Evolutionary conservation across 306 rosid genomes (phyloP).

Genomic region (Glycine soja): DNA sequence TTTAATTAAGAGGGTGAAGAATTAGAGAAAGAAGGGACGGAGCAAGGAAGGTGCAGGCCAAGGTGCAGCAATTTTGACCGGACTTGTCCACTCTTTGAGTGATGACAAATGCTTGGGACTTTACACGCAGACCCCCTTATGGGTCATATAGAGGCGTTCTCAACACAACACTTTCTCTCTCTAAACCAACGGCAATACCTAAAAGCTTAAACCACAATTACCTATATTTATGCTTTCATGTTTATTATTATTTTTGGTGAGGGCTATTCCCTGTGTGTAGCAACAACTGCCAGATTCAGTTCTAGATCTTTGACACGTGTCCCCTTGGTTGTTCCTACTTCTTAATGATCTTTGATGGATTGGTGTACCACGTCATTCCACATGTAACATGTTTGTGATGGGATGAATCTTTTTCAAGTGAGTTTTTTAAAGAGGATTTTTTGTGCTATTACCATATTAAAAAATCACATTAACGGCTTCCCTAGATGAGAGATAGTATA

Average conservation of each 20-base stretch:
- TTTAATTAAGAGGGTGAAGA: constrained; percentile 26
- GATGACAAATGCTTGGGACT: constrained; percentile 51
- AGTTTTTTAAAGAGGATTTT: neutral
- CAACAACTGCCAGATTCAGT: neutral
- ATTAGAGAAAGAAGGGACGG: constrained; percentile 7
- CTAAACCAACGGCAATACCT: constrained; percentile 70
- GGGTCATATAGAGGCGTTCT: neutral
- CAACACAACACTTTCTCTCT: neutral
- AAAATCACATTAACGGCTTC: neutral
- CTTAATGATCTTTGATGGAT: neutral
- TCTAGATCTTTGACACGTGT: constrained; percentile 46
- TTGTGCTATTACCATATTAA: neutral
- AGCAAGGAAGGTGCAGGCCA: constrained; percentile 57
- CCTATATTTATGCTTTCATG: neutral
- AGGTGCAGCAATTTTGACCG: constrained; percentile 63
- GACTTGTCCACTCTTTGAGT: constrained; percentile 32
- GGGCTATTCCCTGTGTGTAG: constrained; percentile 1
- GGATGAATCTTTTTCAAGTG: neutral
- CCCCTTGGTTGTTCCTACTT: neutral
- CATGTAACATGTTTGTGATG: neutral
- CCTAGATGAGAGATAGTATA: neutral
- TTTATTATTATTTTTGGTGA: neutral
- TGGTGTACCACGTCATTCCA: constrained; percentile 5
- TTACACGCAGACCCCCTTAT: constrained; percentile 49
- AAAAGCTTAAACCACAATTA: constrained; percentile 49